Evolutionary conservation across 2,329 filamentous ascomycete species (phyloP).

Genomic region (Fusarium secorum): DNA sequence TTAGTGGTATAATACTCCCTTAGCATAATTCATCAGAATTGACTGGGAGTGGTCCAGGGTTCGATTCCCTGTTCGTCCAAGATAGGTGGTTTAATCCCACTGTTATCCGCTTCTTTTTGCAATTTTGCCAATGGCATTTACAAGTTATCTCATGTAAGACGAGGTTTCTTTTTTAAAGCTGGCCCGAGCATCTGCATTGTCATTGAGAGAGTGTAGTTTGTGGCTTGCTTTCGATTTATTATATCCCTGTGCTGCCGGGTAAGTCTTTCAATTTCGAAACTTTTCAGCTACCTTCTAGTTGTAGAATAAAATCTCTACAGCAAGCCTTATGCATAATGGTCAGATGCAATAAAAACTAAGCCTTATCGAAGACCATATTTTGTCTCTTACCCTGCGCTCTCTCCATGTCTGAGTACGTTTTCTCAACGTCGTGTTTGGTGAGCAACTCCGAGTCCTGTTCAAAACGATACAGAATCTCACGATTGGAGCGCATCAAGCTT

Average conservation of each 20-base stretch:
- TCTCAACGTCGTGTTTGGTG: fast-evolving
- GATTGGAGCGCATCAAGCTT: slow-evolving; percentile 4
- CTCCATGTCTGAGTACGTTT: fast-evolving
- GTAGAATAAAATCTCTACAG: no score
- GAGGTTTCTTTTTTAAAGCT: fast-evolving
- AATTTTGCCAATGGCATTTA: not conserved
- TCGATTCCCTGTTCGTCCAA: slow-evolving; percentile 28
- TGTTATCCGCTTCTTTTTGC: slow-evolving; percentile 8
- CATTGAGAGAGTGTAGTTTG: no score
- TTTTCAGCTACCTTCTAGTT: no score
- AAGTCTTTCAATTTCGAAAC: not conserved
- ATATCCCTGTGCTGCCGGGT: not conserved
- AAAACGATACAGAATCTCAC: fast-evolving
- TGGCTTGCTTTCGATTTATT: fast-evolving
- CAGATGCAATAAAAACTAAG: fast-evolving
- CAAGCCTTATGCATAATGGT: not conserved
- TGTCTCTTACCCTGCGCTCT: fast-evolving
- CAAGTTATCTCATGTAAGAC: fast-evolving
- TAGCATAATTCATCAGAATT: slow-evolving; percentile 2
- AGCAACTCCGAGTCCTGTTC: fast-evolving
- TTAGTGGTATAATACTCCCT: slow-evolving; percentile 26
- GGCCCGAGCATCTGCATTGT: fast-evolving
- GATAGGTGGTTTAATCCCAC: slow-evolving; percentile 1
- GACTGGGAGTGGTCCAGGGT: slow-evolving; percentile 25
- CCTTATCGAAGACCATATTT: fast-evolving